Evolutionary conservation across 164 flowering plant genomes (phyloP), one percentile per base, ranked within the genome.

Genomic region (Kalanchoe fedtschenkoi): DNA sequence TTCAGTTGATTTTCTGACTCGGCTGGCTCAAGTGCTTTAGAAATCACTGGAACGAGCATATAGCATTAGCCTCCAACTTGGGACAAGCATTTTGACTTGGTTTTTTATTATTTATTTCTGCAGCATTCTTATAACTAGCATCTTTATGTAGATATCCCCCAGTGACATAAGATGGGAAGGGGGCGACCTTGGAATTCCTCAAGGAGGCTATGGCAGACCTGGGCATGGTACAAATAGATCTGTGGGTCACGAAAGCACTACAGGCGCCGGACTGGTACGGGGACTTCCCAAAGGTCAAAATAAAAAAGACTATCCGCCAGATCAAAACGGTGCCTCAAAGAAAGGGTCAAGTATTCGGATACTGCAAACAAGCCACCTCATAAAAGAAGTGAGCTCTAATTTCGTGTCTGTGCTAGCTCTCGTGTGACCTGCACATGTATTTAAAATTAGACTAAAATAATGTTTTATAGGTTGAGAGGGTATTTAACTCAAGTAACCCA

Each of bases 281-380:
- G 76, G 76, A 37, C 37, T 41, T 11, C n/a, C 66, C 19, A 78
- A 68, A 62, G 67, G 68, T 44, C 68, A 58, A 51, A 63, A 62
- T 41, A 78, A 66, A 65, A 76, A 74, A 62, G 78, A 73, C 58
- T 65, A 70, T 55, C 29, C 64, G n/a, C 69, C 72, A 46, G 42
- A 66, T 2, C 78, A 78, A 43, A 78, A 78, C 68, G 82, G 82
- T 21, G 69, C 62, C 61, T 74, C 79, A 21, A 75, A 72, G 66
- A 78, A 69, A 66, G 65, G 56, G 56, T 59, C 70, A 13, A 71
- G 68, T 57, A 71, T 78, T 34, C 71, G 67, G 39, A 71, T 78
- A 65, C 74, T 69, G 37, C 70, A 76, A 43, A 78, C 82, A 53
- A 79, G 70, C 43, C 66, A 69, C 47, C 69, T 78, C 37, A 59